A percentile compares a stretch with the other conserved stretches of the same genome.
phyloP scores from a whole-genome alignment of 768 basidiomycete genomes.

The Paxillus rubicundulus region DNA sequence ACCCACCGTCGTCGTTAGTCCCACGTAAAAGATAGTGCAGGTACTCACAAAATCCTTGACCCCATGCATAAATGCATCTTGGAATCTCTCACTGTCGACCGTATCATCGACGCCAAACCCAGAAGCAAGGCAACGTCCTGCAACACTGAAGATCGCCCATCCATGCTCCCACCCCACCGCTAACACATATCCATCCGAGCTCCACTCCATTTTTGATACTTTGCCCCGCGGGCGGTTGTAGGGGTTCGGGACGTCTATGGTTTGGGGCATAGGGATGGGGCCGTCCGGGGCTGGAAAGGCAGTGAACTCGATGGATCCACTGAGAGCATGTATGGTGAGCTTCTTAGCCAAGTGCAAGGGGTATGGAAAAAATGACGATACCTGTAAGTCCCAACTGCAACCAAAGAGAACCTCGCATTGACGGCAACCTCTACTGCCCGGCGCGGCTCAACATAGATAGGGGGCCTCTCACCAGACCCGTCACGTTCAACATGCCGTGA shows the following conservation, averaged over 20 bases:
- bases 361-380: conserved; percentile 24
- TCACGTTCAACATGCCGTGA: conserved; percentile 55
- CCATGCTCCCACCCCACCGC: conserved; percentile 90
- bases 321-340: conserved; percentile 23
- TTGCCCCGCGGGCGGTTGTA: conserved; percentile 58
- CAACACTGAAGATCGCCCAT: conserved; percentile 89
- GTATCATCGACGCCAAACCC: conserved; percentile 66
- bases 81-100: conserved; percentile 58
- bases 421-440: conserved; percentile 64
- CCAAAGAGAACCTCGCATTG: conserved; percentile 77
- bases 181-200: conserved; percentile 91
- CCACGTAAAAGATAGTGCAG: background rate
- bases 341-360: background rate
- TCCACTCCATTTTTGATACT: conserved; percentile 80
- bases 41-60: conserved; percentile 64
- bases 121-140: conserved; percentile 82
- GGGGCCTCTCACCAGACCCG: conserved; percentile 27
- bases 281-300: conserved; percentile 66
- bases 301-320: conserved; percentile 65
- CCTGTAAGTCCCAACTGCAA: conserved; percentile 78
- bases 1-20: conserved; percentile 1
- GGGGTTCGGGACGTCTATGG: conserved; percentile 59
- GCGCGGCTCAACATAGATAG: conserved; percentile 61
- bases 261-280: conserved; percentile 57
- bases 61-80: conserved; percentile 86